Conservation (phyloP, 371 early-diverging fungal genomes). For the Entomophthora muscae region DNA sequence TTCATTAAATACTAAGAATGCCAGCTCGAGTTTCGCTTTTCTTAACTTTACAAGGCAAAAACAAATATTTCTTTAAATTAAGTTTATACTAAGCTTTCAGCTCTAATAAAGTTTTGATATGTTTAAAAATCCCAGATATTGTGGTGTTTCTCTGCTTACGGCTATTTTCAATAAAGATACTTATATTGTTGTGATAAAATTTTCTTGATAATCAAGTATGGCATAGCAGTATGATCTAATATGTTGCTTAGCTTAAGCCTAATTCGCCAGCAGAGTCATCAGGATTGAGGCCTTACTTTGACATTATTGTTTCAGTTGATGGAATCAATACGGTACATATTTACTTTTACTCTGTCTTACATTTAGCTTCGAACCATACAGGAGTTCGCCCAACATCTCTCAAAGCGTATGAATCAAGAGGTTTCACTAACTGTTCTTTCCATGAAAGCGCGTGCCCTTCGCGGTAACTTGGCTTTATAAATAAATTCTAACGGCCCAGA, state of each 20-base stretch:
- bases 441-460: slow-evolving; percentile 36
- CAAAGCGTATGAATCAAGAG: slow-evolving; percentile 27
- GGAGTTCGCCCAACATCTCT: slow-evolving; percentile 18
- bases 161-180: neutral
- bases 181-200: neutral
- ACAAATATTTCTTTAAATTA: neutral
- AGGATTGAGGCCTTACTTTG: slow-evolving; percentile 59
- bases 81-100: neutral
- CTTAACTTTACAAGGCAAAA: no score
- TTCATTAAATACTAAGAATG: no score
- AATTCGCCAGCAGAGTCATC: slow-evolving; percentile 46
- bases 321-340: slow-evolving; percentile 28
- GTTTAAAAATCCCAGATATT: slow-evolving; percentile 4
- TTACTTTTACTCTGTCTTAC: neutral
- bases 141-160: neutral
- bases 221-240: no score
- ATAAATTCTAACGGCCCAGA: neutral
- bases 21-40: no score
- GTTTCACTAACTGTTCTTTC: slow-evolving; percentile 43
- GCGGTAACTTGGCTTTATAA: slow-evolving; percentile 21
- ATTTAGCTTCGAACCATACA: neutral
- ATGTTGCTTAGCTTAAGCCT: slow-evolving; percentile 34
- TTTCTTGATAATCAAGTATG: neutral
- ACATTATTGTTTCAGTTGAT: slow-evolving; percentile 48
- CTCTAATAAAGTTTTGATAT: neutral